Base-by-base conservation (phyloP, 257 asterid genomes). In the Oldenlandia corymbosa region DNA sequence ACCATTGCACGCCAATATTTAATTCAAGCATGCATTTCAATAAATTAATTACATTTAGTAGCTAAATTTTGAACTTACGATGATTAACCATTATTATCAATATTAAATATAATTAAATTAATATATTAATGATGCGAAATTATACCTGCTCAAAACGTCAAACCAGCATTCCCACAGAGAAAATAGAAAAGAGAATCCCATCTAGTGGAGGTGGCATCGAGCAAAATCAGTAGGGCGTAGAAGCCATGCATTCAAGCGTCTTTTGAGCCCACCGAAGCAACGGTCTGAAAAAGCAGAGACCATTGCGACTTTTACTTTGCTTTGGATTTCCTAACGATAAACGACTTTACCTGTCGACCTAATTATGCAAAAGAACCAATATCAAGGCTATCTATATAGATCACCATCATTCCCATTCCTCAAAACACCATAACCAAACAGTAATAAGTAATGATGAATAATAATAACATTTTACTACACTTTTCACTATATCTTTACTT, bases 301-400 rank as follows among this genome's bases (percentile, higher is more conserved):
- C 66, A 34, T 13, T 30, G 42, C 11, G 58, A 72, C 58, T 58
- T 69, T 65, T 58, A 26, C 76, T 64, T 60, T 64, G 57, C 77
- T 70, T 53, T 56, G 70, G 72, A 70, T 77, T 55, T 65, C 59
- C 52, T 45, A 78, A 78, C 83, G 75, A 59, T 72, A 79, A 86
- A 86, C 94, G 80, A 79, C 84, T 79, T 78, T 86, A 78, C 76
- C 86, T 30, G 80, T 78, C 88, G 55, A 65, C 78, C 70, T 50
- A 73, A 76, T 80, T 50, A 76, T 75, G 69, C 53, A 31, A 68
- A 59, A 4, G 9, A 34, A 18, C 75, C 59, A 23, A 12, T 64
- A 21, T 48, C 48, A 49, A 49, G 49, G 68, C 68, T 32, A 30
- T 13, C 13, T 5, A 24, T 27, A 53, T 53, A 32, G 37, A 5